Evolutionary conservation across 805 yeast species (phyloP), one percentile per base, ranked within the genome.

Genomic region (Nakazawaea ishiwadae): DNA sequence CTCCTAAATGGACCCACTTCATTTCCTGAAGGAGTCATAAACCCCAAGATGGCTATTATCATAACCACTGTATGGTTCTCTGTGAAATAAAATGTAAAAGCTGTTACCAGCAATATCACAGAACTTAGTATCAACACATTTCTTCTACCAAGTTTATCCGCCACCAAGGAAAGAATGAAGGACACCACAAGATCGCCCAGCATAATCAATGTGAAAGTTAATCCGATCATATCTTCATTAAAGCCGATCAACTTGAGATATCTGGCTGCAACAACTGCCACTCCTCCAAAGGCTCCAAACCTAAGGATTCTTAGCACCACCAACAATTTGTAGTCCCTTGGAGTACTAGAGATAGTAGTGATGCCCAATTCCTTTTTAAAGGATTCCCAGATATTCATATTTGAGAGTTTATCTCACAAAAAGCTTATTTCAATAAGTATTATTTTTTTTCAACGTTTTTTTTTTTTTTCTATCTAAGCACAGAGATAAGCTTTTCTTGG

Each of bases 1-100:
- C 79, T 69, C 44, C 79, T 59, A 54, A 75, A 77, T 1, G 81
- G 78, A 0, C 81, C 81, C 18, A 73, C 77, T 45, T 77, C 83
- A 5, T 71, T 71, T 4, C 82, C 82, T n/a, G 71, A 61, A 2
- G 80, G 79, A 2, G 80, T 73, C 18, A 76, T 60, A n/a, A 75
- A 70, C 2, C 83, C 82, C 9, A 71, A 32, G 12, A 71, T 54
- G 2, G 75, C 66, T 1, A 69, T 62, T 0, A 58, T 36, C 30
- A 67, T 56, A 36, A 77, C 52, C 1, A 68, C 14, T 29, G 51
- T 51, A 39, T 54, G 62, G 46, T 63, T 63, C 12, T 60, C 56
- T 6, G 60, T 44, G 15, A 59, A 39, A 3, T 57, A 60, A 47
- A 76, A 70, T 0, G 60, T 53, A 3, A 66, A 23, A 1, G 75